phyloP scores from a whole-genome alignment of 768 basidiomycete genomes.

The Mycena polygramma region DNA sequence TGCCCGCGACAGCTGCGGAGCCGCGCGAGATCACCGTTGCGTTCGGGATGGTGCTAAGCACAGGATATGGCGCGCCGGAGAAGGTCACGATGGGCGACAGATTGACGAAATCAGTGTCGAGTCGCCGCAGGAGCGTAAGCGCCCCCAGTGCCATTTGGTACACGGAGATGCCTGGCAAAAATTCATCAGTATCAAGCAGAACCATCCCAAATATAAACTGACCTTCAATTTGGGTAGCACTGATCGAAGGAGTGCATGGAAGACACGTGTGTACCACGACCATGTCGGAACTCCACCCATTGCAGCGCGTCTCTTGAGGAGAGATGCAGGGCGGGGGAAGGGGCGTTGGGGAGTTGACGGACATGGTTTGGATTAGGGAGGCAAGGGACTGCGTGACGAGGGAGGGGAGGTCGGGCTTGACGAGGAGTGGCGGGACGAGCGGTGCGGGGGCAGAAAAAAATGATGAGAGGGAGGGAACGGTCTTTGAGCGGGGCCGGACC shows the following conservation, averaged over 20 bases:
- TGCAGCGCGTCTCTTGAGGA: conserved; percentile 54
- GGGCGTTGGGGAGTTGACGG: conserved; percentile 52
- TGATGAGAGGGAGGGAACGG: conserved; percentile 47
- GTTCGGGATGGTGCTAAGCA: conserved; percentile 56
- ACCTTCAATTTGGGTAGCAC: conserved; percentile 81
- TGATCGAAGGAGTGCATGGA: conserved; percentile 72
- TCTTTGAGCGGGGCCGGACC: conserved; percentile 56
- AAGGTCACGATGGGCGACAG: conserved; percentile 68
- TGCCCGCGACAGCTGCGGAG: conserved; percentile 67
- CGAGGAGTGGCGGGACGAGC: conserved; percentile 39
- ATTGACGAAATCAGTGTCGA: conserved; percentile 86
- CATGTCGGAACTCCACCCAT: conserved; percentile 48
- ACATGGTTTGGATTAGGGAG: conserved; percentile 57
- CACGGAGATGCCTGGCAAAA: conserved; percentile 72
- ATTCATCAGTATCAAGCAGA: conserved; percentile 28
- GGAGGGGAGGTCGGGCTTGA: conserved; percentile 38
- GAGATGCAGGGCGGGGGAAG: conserved; percentile 52
- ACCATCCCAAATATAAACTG: conserved; percentile 39
- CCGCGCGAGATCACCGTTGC: conserved; percentile 67
- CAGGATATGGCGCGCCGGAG: conserved; percentile 55
- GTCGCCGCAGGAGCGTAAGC: conserved; percentile 72
- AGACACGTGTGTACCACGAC: conserved; percentile 75
- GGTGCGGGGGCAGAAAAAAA: conserved; percentile 38
- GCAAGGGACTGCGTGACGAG: conserved; percentile 49
- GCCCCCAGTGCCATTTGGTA: conserved; percentile 76